A percentile compares a stretch with the other conserved stretches of the same genome.
Conservation (phyloP, 805 yeast species). For the Torulaspora microellipsoides region DNA sequence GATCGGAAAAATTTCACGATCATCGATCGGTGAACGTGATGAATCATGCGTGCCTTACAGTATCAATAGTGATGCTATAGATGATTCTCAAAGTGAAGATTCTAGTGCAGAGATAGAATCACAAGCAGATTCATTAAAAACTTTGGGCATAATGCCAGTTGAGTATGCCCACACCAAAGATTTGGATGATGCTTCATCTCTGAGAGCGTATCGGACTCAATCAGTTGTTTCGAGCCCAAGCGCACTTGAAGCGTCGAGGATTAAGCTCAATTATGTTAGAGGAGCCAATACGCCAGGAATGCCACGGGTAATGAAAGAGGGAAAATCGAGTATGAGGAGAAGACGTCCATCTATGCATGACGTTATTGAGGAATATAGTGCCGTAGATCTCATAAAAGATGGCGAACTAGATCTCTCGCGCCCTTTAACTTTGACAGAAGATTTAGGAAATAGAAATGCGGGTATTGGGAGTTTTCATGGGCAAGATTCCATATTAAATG, state of each 20-base stretch:
- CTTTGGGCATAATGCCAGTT: not conserved
- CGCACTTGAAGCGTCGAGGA: conserved; percentile 20
- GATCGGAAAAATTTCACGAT: no score
- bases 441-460: conserved; percentile 25
- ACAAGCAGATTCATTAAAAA: conserved; percentile 3
- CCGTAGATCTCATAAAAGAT: conserved; percentile 24
- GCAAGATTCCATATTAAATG: not conserved
- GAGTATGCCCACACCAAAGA: not conserved
- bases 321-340: not conserved
- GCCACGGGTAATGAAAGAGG: no score
- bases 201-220: not conserved
- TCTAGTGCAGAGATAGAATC: not conserved
- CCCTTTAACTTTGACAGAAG: conserved; percentile 31
- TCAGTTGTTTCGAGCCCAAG: conserved; percentile 7
- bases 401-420: conserved; percentile 32
- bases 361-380: conserved; percentile 41
- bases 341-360: conserved; percentile 35
- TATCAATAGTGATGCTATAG: conserved; percentile 1
- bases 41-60: conserved; percentile 1
- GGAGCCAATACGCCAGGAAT: not conserved
- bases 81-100: not conserved
- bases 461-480: conserved; percentile 9
- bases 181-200: not conserved
- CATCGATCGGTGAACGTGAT: not conserved
- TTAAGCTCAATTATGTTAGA: conserved; percentile 16